Conservation (phyloP, 169 alveolate species). For the Eimeria praecox region DNA sequence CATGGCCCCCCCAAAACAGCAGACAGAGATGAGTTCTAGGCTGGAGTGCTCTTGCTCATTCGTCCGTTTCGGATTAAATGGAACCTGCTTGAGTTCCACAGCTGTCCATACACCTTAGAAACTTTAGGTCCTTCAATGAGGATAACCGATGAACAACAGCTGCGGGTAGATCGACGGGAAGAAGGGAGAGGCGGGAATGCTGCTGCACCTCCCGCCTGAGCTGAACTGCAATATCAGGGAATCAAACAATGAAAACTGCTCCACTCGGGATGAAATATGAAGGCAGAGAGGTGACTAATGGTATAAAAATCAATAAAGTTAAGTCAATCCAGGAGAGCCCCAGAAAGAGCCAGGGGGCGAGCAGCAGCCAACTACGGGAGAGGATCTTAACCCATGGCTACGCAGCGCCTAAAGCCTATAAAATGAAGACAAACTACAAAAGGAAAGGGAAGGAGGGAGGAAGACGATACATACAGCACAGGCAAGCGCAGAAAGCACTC, state of each 20-base stretch:
- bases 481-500: slow-evolving; percentile 23
- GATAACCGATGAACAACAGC: background rate
- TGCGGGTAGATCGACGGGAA: background rate
- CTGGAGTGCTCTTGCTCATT: background rate
- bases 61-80: background rate
- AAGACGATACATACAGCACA: background rate
- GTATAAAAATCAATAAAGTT: background rate
- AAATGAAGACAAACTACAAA: background rate
- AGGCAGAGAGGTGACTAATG: background rate
- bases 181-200: background rate
- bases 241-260: background rate
- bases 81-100: background rate
- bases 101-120: background rate
- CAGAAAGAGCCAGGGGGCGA: background rate
- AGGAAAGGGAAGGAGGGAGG: background rate
- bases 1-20: background rate
- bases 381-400: background rate
- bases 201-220: background rate
- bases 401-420: background rate
- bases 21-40: background rate
- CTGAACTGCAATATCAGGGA: background rate
- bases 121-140: background rate
- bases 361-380: background rate
- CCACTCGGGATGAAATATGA: background rate
- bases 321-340: background rate